These are phyloP conservation scores for Ascochyta rabiei DNA, from an alignment of 2,329 filamentous ascomycete species.

Conservation along the genomic window DNA sequence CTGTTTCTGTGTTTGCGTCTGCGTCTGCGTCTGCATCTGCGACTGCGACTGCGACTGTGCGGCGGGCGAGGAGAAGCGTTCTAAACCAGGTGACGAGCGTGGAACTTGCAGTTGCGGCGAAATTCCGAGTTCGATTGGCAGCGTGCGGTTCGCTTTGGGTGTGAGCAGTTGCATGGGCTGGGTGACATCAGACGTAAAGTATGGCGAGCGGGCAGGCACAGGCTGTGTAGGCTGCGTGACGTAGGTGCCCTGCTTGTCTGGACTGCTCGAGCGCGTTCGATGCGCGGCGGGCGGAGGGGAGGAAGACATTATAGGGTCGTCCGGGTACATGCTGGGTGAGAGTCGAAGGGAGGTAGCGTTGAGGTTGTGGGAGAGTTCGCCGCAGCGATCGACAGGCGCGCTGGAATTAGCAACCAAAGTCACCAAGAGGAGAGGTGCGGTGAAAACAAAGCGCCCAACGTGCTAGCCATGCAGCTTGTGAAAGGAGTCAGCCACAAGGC, in stretches of 20 bases:
- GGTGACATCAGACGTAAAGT: conserved; percentile 50
- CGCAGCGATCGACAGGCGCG: conserved; percentile 8
- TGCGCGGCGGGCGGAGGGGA: conserved; percentile 32
- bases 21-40: conserved; percentile 44
- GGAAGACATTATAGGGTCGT: conserved; percentile 43
- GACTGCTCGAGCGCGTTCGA: conserved; percentile 45
- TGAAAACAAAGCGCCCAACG: neutral
- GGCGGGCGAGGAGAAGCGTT: conserved; percentile 48
- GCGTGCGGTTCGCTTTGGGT: conserved; percentile 43
- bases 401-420: neutral
- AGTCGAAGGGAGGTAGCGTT: neutral
- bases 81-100: conserved; percentile 77
- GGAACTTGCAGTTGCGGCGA: conserved; percentile 73
- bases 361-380: neutral
- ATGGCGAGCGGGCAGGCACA: conserved; percentile 34
- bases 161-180: conserved; percentile 67
- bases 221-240: conserved; percentile 50
- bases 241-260: conserved; percentile 58
- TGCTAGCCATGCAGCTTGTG: neutral
- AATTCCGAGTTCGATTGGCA: conserved; percentile 14
- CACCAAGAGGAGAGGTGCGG: neutral
- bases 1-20: conserved; percentile 64
- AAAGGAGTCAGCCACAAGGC: neutral
- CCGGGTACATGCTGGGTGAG: conserved; percentile 34
- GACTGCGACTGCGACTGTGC: conserved; percentile 41